Evolutionary conservation across 768 basidiomycete genomes (phyloP).

Genomic region (Candolleomyces efflorescens): DNA sequence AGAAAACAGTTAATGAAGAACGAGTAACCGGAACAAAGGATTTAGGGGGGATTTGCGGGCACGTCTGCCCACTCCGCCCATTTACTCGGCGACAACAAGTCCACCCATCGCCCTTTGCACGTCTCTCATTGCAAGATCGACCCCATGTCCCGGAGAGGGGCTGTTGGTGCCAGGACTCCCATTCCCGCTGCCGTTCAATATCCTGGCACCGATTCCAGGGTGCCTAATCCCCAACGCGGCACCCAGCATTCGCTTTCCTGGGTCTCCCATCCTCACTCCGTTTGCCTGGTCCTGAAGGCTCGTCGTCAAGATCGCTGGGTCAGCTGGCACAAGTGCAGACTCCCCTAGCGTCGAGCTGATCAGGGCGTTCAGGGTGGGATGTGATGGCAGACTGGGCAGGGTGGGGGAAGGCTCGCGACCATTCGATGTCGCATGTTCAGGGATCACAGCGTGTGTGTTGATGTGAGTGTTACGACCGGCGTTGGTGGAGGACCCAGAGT

Average conservation of each 20-base stretch:
- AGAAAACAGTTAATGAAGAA: too few species aligned
- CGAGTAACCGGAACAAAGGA: background rate
- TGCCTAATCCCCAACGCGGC: slow-evolving; percentile 82
- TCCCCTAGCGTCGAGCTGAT: slow-evolving; percentile 70
- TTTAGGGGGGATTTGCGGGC: background rate
- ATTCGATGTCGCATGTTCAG: slow-evolving; percentile 42
- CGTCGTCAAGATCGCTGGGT: slow-evolving; percentile 66
- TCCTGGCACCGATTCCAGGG: slow-evolving; percentile 63
- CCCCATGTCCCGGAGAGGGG: slow-evolving; percentile 35
- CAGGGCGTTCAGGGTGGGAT: slow-evolving; percentile 81
- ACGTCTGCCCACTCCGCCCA: too few species aligned
- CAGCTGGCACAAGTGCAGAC: slow-evolving; percentile 41
- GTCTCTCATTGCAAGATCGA: slow-evolving; percentile 58
- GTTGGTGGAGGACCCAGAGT: slow-evolving; percentile 29
- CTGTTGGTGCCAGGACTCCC: slow-evolving; percentile 29
- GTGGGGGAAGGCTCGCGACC: slow-evolving; percentile 79
- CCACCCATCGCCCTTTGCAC: slow-evolving; percentile 76
- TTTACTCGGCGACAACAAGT: slow-evolving; percentile 66
- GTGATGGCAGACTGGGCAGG: slow-evolving; percentile 73
- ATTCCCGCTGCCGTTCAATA: slow-evolving; percentile 36
- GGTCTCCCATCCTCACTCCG: slow-evolving; percentile 83
- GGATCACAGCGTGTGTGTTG: slow-evolving; percentile 45
- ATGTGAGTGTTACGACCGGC: slow-evolving; percentile 22
- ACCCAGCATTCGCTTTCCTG: slow-evolving; percentile 86
- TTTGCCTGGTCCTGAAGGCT: slow-evolving; percentile 40